Evolutionary conservation across 345 rosid species (phyloP).

Genomic region (Eucalyptus virginea): DNA sequence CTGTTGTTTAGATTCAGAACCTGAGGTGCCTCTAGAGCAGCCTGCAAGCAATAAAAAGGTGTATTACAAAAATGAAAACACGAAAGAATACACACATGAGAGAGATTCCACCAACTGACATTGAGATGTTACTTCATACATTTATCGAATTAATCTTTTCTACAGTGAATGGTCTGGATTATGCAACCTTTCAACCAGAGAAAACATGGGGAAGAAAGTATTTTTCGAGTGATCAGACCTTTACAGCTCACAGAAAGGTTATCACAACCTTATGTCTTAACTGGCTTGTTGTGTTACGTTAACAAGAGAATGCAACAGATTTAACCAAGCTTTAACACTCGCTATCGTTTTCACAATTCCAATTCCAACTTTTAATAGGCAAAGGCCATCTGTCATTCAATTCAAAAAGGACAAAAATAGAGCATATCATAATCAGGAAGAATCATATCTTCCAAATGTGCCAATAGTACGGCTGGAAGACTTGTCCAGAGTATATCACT

Average conservation of each 20-base stretch:
- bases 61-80: not conserved
- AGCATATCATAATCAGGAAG: not conserved
- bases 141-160: not conserved
- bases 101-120: not conserved
- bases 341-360: not conserved
- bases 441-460: not conserved
- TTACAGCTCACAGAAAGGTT: not conserved
- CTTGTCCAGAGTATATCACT: not conserved
- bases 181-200: not conserved
- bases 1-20: conserved; percentile 56
- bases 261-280: not conserved
- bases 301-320: not conserved
- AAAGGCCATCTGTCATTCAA: not conserved
- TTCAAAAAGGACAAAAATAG: not conserved
- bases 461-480: not conserved
- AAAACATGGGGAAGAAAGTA: not conserved
- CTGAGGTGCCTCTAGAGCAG: conserved; percentile 87
- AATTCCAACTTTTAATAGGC: not conserved
- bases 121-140: not conserved
- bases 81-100: not conserved
- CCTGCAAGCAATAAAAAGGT: conserved; percentile 27
- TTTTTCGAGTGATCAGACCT: not conserved
- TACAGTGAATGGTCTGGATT: not conserved
- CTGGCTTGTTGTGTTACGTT: not conserved
- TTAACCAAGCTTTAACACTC: not conserved